Percentiles rank a stretch among this genome's conserved stretches.
phyloP scores from a whole-genome alignment of 352 stramenopile genomes.

The Thraustotheca clavata region DNA sequence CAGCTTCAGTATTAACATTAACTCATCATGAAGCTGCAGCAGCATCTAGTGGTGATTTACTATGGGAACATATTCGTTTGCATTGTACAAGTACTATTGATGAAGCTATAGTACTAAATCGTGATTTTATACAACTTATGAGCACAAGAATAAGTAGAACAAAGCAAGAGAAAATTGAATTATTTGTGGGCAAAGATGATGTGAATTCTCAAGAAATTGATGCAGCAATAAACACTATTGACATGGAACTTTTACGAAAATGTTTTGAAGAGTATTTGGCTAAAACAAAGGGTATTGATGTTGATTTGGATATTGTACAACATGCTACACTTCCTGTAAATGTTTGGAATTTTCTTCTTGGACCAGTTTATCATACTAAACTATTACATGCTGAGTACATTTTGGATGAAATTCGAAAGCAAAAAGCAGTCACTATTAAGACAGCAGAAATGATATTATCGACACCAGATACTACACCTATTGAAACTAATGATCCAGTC shows the following conservation, averaged over 20 bases:
- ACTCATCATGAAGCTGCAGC: background rate
- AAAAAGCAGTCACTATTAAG: background rate
- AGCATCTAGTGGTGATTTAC: background rate
- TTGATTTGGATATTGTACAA: background rate
- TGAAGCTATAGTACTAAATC: background rate
- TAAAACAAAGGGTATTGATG: background rate
- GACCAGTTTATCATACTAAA: conserved; percentile 5
- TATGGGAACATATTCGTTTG: background rate
- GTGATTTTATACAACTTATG: conserved; percentile 6
- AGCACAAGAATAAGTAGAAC: background rate
- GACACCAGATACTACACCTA: background rate
- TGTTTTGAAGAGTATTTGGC: conserved; percentile 1
- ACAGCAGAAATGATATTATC: background rate
- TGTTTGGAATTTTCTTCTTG: conserved; percentile 16
- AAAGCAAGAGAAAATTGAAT: conserved; percentile 4
- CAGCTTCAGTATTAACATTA: conserved; percentile 4
- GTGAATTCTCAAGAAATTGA: too few relatives aligned
- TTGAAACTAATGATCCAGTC: background rate
- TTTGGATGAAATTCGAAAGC: background rate
- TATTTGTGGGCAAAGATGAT: too few relatives aligned
- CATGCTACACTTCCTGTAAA: conserved; percentile 3
- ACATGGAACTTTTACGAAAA: too few relatives aligned
- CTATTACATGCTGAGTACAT: conserved; percentile 8
- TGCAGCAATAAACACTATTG: too few relatives aligned
- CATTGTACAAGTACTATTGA: too few relatives aligned